Evolutionary conservation across 176 grass and related monocot genomes (phyloP).

Genomic region (Echinochloa phyllopogon): DNA sequence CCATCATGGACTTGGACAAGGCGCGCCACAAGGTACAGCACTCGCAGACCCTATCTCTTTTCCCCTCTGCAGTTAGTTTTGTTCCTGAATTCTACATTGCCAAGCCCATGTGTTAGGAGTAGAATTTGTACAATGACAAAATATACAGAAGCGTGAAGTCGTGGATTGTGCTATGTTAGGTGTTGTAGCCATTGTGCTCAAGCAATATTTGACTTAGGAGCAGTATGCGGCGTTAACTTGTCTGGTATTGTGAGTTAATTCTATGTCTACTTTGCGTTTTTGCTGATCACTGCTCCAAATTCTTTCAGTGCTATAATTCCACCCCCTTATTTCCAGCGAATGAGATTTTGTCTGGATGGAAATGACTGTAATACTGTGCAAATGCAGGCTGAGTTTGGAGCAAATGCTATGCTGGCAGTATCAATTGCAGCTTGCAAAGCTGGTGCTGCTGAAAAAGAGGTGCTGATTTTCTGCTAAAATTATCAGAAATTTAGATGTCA

Average conservation of each 20-base stretch:
- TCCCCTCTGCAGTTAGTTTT: constrained; percentile 23
- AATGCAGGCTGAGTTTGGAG: constrained; percentile 78
- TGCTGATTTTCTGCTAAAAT: constrained; percentile 22
- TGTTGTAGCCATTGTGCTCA: too few species aligned
- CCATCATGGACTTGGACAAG: constrained; percentile 98
- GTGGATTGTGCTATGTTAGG: too few species aligned
- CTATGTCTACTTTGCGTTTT: background rate
- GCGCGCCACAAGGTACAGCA: constrained; percentile 73
- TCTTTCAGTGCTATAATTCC: background rate
- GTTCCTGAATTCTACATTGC: constrained; percentile 44
- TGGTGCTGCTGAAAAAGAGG: constrained; percentile 98
- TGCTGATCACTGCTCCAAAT: background rate
- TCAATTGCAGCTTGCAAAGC: constrained; percentile 99
- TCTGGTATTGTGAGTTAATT: background rate
- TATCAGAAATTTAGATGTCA: background rate
- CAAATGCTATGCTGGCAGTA: constrained; percentile 91
- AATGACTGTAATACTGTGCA: constrained; percentile 23
- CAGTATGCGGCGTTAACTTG: background rate
- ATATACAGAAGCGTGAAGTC: too few species aligned
- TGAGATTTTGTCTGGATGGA: background rate
- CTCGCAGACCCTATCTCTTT: background rate
- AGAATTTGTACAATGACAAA: too few species aligned
- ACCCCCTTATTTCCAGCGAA: background rate
- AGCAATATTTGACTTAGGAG: background rate
- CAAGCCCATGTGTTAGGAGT: constrained; percentile 2